A percentile compares a stretch with the other conserved stretches of the same genome.
Evolutionary conservation across 75 land plant genomes (phyloP).

Genomic region (Selaginella moellendorffii): DNA sequence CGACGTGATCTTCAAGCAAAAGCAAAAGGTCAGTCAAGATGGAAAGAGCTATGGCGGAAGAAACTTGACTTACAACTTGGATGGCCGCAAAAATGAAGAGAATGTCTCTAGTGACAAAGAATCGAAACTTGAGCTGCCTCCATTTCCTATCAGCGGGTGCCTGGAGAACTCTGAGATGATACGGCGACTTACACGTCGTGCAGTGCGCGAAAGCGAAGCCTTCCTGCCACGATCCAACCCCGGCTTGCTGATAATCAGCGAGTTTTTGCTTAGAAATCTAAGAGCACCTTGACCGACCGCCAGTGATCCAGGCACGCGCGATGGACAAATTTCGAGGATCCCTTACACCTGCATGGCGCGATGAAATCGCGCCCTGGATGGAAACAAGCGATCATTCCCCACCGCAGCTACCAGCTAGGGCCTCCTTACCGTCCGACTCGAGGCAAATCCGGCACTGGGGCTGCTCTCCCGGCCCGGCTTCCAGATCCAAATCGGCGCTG

Average conservation of each 20-base stretch:
- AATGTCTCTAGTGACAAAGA: slow-evolving; percentile 91
- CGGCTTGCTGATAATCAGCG: too few relatives aligned
- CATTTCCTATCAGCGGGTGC: slow-evolving; percentile 78
- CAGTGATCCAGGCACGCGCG: slow-evolving; percentile 90
- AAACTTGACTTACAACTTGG: slow-evolving; percentile 68
- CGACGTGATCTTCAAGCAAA: slow-evolving; percentile 52
- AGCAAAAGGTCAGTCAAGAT: too few relatives aligned
- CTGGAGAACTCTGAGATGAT: slow-evolving; percentile 74
- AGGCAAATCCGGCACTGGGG: slow-evolving; percentile 94
- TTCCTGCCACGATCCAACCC: slow-evolving; percentile 45
- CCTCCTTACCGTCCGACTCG: slow-evolving; percentile 61
- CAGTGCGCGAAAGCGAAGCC: slow-evolving; percentile 96
- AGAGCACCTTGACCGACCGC: slow-evolving; percentile 64
- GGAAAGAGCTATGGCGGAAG: too few relatives aligned
- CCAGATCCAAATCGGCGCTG: slow-evolving; percentile 53
- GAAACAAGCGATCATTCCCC: not conserved
- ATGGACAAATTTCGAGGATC: slow-evolving; percentile 84
- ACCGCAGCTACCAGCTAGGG: not conserved
- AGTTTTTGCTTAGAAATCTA: not conserved
- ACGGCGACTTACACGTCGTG: slow-evolving; percentile 93
- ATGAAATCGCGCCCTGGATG: slow-evolving; percentile 79
- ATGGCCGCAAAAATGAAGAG: slow-evolving; percentile 70
- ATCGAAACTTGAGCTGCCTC: slow-evolving; percentile 84
- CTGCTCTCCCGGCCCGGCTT: slow-evolving; percentile 84
- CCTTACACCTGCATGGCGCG: slow-evolving; percentile 94